A percentile compares a stretch with the other conserved stretches of the same genome.
phyloP scores from a whole-genome alignment of 129 eudicot genomes.

The Saussurea involucrata region DNA sequence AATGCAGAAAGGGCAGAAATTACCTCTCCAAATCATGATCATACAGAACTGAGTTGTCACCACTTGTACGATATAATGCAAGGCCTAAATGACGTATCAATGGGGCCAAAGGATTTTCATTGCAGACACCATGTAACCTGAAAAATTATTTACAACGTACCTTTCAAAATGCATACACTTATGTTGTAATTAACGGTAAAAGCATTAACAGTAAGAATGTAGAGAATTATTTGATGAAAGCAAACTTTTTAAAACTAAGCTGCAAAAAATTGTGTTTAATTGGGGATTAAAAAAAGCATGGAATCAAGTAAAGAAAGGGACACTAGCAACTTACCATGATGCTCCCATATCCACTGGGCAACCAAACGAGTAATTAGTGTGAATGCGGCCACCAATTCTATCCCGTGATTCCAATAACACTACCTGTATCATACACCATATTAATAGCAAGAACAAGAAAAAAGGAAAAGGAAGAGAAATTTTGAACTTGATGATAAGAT shows the following conservation, averaged over 20 bases:
- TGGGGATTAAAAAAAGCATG: neutral
- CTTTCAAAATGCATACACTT: neutral
- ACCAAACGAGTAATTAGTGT: conserved; percentile 94
- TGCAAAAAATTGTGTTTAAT: neutral
- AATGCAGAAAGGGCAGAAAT: neutral
- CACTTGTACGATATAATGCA: conserved; percentile 87
- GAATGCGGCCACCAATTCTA: conserved; percentile 94
- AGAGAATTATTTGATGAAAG: too few species aligned
- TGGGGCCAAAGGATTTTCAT: conserved; percentile 98
- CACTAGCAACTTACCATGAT: conserved; percentile 58
- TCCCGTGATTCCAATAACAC: conserved; percentile 89
- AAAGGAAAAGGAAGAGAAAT: too few species aligned
- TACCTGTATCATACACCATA: conserved; percentile 47
- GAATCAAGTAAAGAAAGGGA: neutral
- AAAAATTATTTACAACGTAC: neutral
- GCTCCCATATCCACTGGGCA: conserved; percentile 99
- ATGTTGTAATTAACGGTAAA: neutral
- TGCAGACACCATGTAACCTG: conserved; percentile 99
- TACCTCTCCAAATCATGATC: conserved; percentile 99
- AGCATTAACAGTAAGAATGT: neutral
- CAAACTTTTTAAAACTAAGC: neutral
- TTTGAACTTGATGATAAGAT: neutral
- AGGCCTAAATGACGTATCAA: conserved; percentile 86
- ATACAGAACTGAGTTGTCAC: conserved; percentile 89
- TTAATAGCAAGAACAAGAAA: neutral